Base-by-base conservation (phyloP, 2,329 filamentous ascomycete genomes). In the Aspergillus pseudoterreus region DNA sequence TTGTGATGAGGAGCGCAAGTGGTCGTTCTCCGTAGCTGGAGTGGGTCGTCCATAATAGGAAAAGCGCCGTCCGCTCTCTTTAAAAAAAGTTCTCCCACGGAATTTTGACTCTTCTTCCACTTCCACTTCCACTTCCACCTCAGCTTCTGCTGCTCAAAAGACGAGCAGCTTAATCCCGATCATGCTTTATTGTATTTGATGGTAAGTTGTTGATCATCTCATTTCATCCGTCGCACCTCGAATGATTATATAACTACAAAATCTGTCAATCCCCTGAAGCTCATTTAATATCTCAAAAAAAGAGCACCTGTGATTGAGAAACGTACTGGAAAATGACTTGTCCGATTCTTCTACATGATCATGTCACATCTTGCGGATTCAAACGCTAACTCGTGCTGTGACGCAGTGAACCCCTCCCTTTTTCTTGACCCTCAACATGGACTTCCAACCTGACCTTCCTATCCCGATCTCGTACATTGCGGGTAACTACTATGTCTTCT, bases 181-280 rank as follows among this genome's bases (percentile, higher is more conserved):
- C 9, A 57, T 57, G 38, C 52, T 45, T 50, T 55, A 52, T 50
- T 55, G 30, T 58, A 38, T 47, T 48, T 62, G 59, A 71, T 71
- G 65, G 65, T 66, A 66, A 65, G 65, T 57, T 22, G 12, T 17
- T 12, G 19, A 17, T 42, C 45, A 33, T 50, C 44, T n/a, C 43
- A 33, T 17, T 38, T 8, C 35, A 15, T 17, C 35, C 4, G 11
- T 9, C 8, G 14, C 11, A 38, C 6, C 54, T 71, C 65, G 71
- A 69, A 88, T 87, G 85, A 88, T 84, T 83, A 83, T 75, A 78
- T 67, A 75, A 75, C 75, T 75, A 72, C 72, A 72, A 77, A 83
- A 88, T 90, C 86, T 90, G 86, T 90, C 86, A 90, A 89, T 90
- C 86, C 84, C 79, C 86, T 87, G 85, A 89, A 76, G 75, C 75